Conservation (phyloP, 768 basidiomycete species). For the Rhodotorula toruloides region DNA sequence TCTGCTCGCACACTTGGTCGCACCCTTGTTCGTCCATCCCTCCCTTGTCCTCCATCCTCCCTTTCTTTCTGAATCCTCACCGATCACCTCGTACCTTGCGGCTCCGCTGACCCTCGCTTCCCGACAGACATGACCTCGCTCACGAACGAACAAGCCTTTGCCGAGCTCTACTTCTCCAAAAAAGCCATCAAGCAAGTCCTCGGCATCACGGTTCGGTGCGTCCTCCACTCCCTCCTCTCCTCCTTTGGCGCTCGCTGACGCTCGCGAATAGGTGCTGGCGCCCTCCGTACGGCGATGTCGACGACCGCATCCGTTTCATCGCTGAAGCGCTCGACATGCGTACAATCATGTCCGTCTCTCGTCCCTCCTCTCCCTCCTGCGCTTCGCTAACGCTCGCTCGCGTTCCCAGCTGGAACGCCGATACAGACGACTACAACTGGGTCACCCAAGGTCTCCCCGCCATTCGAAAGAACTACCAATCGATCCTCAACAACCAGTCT, state of each 20-base stretch:
- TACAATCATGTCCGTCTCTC: constrained; percentile 22
- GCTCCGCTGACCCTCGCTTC: constrained; percentile 46
- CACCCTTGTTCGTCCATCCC: neutral
- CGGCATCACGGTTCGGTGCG: constrained; percentile 44
- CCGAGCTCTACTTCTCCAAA: constrained; percentile 45
- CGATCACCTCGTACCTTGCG: neutral
- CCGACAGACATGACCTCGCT: constrained; percentile 46
- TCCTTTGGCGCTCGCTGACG: neutral
- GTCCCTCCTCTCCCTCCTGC: neutral
- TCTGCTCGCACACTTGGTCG: constrained; percentile 23
- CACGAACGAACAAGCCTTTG: constrained; percentile 49
- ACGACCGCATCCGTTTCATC: constrained; percentile 40
- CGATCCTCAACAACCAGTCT: constrained; percentile 38
- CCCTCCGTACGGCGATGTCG: constrained; percentile 38
- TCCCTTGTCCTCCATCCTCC: neutral
- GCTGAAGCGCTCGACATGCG: constrained; percentile 38
- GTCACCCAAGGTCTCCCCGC: constrained; percentile 7
- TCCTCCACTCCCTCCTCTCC: neutral
- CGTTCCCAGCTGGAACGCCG: constrained; percentile 18
- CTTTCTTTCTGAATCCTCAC: neutral
- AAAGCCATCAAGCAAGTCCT: constrained; percentile 41
- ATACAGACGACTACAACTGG: constrained; percentile 34
- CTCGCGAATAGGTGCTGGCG: constrained; percentile 18
- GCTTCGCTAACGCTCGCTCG: neutral
- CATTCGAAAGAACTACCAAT: constrained; percentile 45